A percentile compares a stretch with the other conserved stretches of the same genome.
phyloP scores from a whole-genome alignment of 225 moss, liverwort and hornwort genomes.

The Pseudisothecium myosuroides region DNA sequence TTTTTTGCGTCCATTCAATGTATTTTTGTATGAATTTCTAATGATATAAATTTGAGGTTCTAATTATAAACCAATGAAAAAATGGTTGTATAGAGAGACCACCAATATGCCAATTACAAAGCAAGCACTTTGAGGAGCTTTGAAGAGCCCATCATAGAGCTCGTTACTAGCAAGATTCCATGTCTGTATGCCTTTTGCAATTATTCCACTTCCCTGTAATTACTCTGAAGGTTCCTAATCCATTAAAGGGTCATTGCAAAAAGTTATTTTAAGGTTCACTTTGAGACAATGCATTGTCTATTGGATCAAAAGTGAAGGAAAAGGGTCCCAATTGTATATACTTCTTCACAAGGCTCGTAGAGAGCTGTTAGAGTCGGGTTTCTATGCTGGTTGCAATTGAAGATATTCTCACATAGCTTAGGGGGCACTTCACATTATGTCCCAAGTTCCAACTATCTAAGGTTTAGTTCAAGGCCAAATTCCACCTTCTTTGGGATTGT shows the following conservation, averaged over 20 bases:
- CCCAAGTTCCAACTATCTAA: background rate
- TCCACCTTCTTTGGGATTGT: background rate
- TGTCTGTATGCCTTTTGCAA: background rate
- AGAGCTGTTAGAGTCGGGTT: background rate
- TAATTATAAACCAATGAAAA: background rate
- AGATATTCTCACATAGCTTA: background rate
- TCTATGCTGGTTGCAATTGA: accelerated
- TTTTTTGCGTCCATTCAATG: background rate
- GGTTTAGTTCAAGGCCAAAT: background rate
- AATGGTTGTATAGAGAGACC: background rate
- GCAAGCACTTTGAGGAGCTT: accelerated
- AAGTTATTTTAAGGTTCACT: background rate
- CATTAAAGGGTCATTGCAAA: accelerated
- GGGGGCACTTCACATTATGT: background rate
- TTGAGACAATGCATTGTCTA: background rate
- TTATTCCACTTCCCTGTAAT: background rate
- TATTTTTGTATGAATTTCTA: background rate
- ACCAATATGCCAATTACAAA: accelerated
- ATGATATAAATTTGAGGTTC: background rate
- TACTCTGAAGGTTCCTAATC: accelerated
- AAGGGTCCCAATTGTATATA: accelerated
- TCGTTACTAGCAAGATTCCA: background rate
- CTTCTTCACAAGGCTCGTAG: background rate
- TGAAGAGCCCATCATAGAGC: background rate
- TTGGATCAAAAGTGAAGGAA: accelerated